Conservation (phyloP, 2,329 filamentous ascomycete genomes). For the Endothia cerciana region DNA sequence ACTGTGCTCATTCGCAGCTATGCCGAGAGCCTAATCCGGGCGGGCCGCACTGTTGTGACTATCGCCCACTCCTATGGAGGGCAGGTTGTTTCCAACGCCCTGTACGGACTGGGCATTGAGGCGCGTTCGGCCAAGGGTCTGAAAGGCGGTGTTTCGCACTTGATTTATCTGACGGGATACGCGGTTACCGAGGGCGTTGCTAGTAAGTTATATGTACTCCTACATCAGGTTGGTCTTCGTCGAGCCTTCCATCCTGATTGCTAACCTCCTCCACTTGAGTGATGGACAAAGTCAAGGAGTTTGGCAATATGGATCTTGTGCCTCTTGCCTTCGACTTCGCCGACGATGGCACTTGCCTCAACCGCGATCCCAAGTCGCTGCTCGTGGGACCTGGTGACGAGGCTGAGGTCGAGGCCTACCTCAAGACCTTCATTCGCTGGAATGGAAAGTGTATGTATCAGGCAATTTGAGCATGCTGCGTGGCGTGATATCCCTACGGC, state of each 20-base stretch:
- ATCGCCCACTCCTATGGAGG: constrained; percentile 38
- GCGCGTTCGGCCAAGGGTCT: constrained; percentile 27
- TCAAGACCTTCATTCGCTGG: neutral
- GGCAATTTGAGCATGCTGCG: neutral
- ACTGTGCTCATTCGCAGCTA: constrained; percentile 30
- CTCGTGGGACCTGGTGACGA: constrained; percentile 1
- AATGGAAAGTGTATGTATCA: constrained; percentile 16
- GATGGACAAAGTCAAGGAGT: constrained; percentile 15
- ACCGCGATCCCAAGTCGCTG: constrained; percentile 7
- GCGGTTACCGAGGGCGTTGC: constrained; percentile 12
- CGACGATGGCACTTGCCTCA: constrained; percentile 13
- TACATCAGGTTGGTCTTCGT: too few relatives aligned
- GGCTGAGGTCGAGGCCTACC: neutral
- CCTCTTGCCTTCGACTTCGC: constrained; percentile 11
- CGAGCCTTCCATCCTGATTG: too few relatives aligned
- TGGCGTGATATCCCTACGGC: constrained; percentile 14
- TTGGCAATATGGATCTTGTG: constrained; percentile 8
- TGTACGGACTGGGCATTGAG: constrained; percentile 30
- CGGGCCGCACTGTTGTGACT: constrained; percentile 30
- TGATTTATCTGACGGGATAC: constrained; percentile 31
- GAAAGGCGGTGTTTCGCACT: constrained; percentile 32
- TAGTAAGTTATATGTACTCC: too few relatives aligned
- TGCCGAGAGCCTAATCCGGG: constrained; percentile 31
- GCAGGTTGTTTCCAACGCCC: constrained; percentile 35
- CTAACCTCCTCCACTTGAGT: too few relatives aligned